A percentile compares a stretch with the other conserved stretches of the same genome.
Evolutionary conservation across 768 basidiomycete species (phyloP).

Genomic region (Rhodotorula babjevae): DNA sequence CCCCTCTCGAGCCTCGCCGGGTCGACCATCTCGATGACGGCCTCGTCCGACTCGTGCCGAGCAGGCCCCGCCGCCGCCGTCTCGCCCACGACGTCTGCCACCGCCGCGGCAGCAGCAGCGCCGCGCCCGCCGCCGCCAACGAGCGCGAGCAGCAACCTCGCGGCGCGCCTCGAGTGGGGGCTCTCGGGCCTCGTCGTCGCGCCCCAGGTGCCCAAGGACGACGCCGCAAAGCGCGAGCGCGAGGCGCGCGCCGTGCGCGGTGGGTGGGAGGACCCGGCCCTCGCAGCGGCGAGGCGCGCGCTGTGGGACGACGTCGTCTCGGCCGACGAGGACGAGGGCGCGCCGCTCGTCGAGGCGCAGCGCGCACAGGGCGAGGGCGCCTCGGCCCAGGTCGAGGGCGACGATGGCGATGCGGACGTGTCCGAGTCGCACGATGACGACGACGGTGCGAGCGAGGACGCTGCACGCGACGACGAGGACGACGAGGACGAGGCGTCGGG

Average conservation of each 20-base stretch:
- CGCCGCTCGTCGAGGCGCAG: background rate
- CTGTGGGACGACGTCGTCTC: slow-evolving; percentile 22
- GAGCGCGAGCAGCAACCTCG: background rate
- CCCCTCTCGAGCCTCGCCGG: background rate
- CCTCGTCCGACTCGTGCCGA: too few species aligned
- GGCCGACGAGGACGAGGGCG: background rate
- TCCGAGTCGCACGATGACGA: background rate
- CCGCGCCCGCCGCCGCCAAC: too few species aligned
- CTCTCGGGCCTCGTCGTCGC: slow-evolving; percentile 2
- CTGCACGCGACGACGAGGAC: background rate
- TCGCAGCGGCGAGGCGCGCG: slow-evolving; percentile 24
- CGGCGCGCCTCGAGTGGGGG: background rate
- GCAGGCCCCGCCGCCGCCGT: background rate
- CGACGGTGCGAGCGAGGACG: background rate
- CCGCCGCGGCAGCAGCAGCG: too few species aligned
- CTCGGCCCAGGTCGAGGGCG: too few species aligned
- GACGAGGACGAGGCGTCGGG: background rate
- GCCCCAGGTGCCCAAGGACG: slow-evolving; percentile 1
- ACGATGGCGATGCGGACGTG: background rate
- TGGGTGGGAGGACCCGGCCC: slow-evolving; percentile 30
- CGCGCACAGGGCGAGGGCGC: background rate
- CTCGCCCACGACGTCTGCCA: too few species aligned
- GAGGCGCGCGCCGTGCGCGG: slow-evolving; percentile 7
- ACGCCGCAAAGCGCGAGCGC: slow-evolving; percentile 4
- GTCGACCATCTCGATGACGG: background rate